A percentile compares a stretch with the other conserved stretches of the same genome.
phyloP scores from a whole-genome alignment of 106 monocot species.

The Acorus calamus region DNA sequence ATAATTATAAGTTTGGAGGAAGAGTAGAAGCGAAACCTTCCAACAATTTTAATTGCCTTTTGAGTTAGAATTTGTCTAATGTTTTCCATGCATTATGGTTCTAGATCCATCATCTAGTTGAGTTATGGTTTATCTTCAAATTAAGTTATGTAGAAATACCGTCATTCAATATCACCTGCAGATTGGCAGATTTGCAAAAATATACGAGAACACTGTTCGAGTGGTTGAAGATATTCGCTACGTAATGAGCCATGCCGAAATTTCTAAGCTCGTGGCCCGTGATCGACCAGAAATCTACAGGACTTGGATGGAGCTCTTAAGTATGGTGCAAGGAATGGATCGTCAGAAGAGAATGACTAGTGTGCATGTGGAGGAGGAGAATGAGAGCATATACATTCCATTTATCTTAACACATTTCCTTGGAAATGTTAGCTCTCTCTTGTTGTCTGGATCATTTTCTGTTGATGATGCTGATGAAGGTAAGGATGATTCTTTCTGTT shows the following conservation, averaged over 20 bases:
- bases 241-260: constrained; percentile 58
- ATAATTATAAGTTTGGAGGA: too few relatives aligned
- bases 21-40: too few relatives aligned
- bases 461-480: constrained; percentile 13
- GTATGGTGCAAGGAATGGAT: constrained; percentile 75
- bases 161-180: constrained; percentile 10
- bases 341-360: constrained; percentile 57
- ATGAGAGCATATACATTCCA: constrained; percentile 32
- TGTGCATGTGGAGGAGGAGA: constrained; percentile 61
- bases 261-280: constrained; percentile 39
- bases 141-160: too few relatives aligned
- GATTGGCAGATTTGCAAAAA: constrained; percentile 51
- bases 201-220: constrained; percentile 35
- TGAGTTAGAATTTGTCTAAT: too few relatives aligned
- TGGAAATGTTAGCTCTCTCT: constrained; percentile 41
- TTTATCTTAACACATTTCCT: constrained; percentile 52
- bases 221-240: constrained; percentile 67
- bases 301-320: constrained; percentile 56
- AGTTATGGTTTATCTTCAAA: too few relatives aligned
- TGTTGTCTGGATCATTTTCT: constrained; percentile 54
- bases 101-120: too few relatives aligned
- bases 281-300: constrained; percentile 53
- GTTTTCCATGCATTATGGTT: too few relatives aligned
- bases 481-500: constrained; percentile 9
- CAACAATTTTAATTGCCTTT: too few relatives aligned